Base-by-base conservation (phyloP, 345 rosid species). In the Euphorbia tirucalli region DNA sequence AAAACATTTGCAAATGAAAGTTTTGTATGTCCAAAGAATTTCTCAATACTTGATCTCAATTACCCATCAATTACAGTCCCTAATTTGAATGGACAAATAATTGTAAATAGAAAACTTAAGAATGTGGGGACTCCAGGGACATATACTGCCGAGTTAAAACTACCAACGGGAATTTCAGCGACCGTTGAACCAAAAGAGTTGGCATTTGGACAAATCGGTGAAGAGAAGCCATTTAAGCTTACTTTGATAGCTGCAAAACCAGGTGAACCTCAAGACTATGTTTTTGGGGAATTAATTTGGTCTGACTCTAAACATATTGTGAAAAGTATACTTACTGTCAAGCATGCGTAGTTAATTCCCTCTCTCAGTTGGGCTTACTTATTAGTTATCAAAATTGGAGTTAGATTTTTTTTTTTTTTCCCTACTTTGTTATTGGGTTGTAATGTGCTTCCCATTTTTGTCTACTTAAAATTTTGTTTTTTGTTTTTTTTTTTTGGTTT, bases 41-140 rank as follows among this genome's bases (percentile, higher is more conserved):
- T 79, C 18, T 71, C 76, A 0, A 49, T 82, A n/a, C 67, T 70
- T 3, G 82, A 84, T 37, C 62, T 88, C 24, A 86, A 88, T 68
- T 75, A 82, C 49, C 90, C 90, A 35, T 82, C 87, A 1, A 78
- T 89, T 72, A 62, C 86, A 32, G 79, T 74, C 35, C 72, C 64
- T 21, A 62, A 28, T 31, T 67, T 83, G 24, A 25, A 2, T 4
- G 32, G 22, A 43, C 30, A 55, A 15, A 16, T 60, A 1, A 28
- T 39, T 13, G 43, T 52, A 5, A 68, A 67, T 27, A 60, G 72
- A 5, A 68, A 39, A 61, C 18, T 68, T 0, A 74, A 68, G 68
- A 74, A 74, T 50, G 72, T 68, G 0, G 72, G 72, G 14, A 0
- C 62, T 7, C 44, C 73, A 5, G 63, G 55, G 9, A 74, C 62